Evolutionary conservation across 805 yeast species (phyloP).

Genomic region (Grigorovia jiainica): DNA sequence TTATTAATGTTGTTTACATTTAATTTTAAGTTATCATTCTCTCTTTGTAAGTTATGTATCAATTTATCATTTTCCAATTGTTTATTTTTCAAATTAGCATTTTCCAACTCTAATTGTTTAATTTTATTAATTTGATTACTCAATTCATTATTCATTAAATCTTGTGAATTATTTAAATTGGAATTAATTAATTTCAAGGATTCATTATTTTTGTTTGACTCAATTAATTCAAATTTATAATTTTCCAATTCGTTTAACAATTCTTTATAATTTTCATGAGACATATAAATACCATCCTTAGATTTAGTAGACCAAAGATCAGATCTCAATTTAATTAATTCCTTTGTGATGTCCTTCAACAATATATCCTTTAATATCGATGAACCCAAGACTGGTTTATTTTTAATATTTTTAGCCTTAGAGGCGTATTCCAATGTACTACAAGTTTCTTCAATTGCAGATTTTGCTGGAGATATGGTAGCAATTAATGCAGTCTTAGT

Average conservation of each 20-base stretch:
- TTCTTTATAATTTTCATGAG: constrained; percentile 48
- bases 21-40: not conserved
- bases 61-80: not conserved
- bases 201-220: constrained; percentile 35
- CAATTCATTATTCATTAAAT: constrained; percentile 14
- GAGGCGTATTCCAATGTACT: constrained; percentile 84
- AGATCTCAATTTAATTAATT: constrained; percentile 38
- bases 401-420: constrained; percentile 72
- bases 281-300: constrained; percentile 59
- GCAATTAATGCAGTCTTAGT: constrained; percentile 84
- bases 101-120: not conserved
- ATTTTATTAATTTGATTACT: not conserved
- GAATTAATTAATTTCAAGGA: constrained; percentile 32
- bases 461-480: constrained; percentile 74
- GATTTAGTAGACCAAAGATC: constrained; percentile 55
- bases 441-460: constrained; percentile 70
- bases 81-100: not conserved
- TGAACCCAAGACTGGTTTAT: constrained; percentile 57
- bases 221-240: constrained; percentile 41
- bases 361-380: constrained; percentile 44
- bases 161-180: constrained; percentile 24
- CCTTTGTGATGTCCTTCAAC: constrained; percentile 41
- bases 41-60: not conserved
- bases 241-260: constrained; percentile 40
- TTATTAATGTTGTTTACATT: not conserved